A percentile compares a stretch with the other conserved stretches of the same genome.
Evolutionary conservation across 768 basidiomycete species (phyloP).

Genomic region (Lactarius pseudohatsudake): DNA sequence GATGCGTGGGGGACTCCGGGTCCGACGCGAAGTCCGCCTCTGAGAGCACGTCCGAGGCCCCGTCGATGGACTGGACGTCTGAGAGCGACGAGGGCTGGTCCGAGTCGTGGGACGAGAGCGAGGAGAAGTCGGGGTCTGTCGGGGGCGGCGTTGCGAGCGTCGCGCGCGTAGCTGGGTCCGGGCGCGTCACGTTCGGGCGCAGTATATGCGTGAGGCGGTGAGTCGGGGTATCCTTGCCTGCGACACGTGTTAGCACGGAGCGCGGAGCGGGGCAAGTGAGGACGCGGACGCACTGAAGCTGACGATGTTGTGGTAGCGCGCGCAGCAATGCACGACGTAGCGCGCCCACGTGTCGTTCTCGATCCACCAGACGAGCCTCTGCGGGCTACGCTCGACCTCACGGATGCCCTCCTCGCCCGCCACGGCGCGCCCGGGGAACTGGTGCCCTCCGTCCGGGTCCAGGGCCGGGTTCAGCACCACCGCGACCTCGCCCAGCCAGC

Average conservation of each 20-base stretch:
- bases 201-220: constrained; percentile 75
- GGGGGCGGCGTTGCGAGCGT: constrained; percentile 68
- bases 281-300: constrained; percentile 67
- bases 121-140: constrained; percentile 62
- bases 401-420: constrained; percentile 53
- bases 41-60: constrained; percentile 30
- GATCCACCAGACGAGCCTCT: constrained; percentile 73
- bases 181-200: constrained; percentile 69
- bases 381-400: constrained; percentile 66
- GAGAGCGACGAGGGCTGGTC: constrained; percentile 42
- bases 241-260: not conserved
- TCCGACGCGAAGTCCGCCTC: constrained; percentile 33
- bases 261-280: not conserved
- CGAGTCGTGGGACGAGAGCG: constrained; percentile 50
- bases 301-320: constrained; percentile 74
- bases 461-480: constrained; percentile 55
- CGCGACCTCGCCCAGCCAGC: constrained; percentile 62
- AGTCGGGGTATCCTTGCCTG: constrained; percentile 57
- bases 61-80: constrained; percentile 31
- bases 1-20: constrained; percentile 23
- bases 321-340: constrained; percentile 81
- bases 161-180: constrained; percentile 45
- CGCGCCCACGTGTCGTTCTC: constrained; percentile 70
- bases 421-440: constrained; percentile 47
- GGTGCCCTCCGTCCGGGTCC: constrained; percentile 33